Conservation (phyloP, 129 eudicot species). For the Helichrysum umbraculigerum region DNA sequence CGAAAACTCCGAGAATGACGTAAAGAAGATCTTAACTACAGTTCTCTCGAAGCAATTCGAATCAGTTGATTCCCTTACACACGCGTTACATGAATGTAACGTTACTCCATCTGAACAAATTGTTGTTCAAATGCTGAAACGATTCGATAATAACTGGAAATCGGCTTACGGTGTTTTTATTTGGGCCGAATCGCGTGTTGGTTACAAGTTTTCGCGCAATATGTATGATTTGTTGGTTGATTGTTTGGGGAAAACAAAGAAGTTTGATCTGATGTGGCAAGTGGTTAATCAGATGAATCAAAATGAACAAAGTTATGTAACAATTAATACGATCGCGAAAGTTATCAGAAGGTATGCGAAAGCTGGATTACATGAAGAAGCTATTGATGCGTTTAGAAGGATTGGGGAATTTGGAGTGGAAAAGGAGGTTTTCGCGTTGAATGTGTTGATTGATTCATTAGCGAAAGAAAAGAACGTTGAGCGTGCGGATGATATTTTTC, state of each 20-base stretch:
- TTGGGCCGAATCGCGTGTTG: constrained; percentile 60
- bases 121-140: constrained; percentile 55
- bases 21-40: constrained; percentile 53
- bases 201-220: constrained; percentile 37
- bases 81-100: constrained; percentile 40
- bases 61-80: constrained; percentile 51
- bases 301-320: constrained; percentile 37
- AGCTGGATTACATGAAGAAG: constrained; percentile 58
- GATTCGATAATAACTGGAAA: constrained; percentile 72
- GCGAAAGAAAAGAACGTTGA: constrained; percentile 64
- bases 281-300: constrained; percentile 63
- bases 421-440: constrained; percentile 49
- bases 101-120: constrained; percentile 53
- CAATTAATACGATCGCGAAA: constrained; percentile 57
- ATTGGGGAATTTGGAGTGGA: constrained; percentile 56
- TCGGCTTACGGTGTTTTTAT: constrained; percentile 61
- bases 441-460: constrained; percentile 54
- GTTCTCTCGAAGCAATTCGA: constrained; percentile 45
- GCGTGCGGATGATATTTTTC: constrained; percentile 48
- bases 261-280: constrained; percentile 72
- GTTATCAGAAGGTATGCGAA: constrained; percentile 73
- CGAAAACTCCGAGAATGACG: constrained; percentile 39
- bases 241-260: constrained; percentile 63
- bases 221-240: constrained; percentile 72
- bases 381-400: constrained; percentile 55